Conservation (phyloP, 2,329 filamentous ascomycete species). For the Gyromitra esculenta region DNA sequence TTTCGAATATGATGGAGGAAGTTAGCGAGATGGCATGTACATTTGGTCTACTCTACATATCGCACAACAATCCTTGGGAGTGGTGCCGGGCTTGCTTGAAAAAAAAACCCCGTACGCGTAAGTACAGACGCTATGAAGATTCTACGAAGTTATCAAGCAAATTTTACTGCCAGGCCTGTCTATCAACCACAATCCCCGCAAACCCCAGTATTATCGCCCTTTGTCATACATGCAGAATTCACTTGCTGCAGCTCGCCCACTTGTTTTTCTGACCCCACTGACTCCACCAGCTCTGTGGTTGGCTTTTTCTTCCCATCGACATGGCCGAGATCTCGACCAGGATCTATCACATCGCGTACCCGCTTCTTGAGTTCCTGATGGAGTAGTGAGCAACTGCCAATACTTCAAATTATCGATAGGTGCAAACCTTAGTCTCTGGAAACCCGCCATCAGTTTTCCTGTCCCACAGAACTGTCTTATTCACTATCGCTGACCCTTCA, state of each 20-base stretch:
- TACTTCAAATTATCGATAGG: conserved; percentile 29
- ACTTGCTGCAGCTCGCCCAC: conserved; percentile 2
- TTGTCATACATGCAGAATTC: conserved; percentile 4
- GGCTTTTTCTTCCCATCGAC: conserved; percentile 67
- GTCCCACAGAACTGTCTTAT: conserved; percentile 80
- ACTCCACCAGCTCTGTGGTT: background rate
- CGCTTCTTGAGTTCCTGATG: conserved; percentile 86
- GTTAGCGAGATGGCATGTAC: background rate
- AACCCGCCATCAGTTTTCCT: conserved; percentile 87
- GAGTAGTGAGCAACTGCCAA: conserved; percentile 66
- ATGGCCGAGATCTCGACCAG: conserved; percentile 80
- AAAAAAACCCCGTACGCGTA: background rate
- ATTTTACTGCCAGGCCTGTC: background rate
- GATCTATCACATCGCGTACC: conserved; percentile 83
- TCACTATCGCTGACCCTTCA: conserved; percentile 57
- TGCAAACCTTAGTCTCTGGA: conserved; percentile 67
- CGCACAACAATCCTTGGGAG: background rate
- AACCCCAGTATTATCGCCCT: background rate
- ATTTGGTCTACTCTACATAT: background rate
- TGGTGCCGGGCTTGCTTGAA: background rate
- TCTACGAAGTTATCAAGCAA: background rate
- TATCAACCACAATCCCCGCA: conserved; percentile 45
- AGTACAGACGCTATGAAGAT: background rate
- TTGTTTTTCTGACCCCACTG: background rate
- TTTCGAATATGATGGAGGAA: background rate